Evolutionary conservation across 768 basidiomycete species (phyloP).

Genomic region (Leccinum olivaceopallidum): DNA sequence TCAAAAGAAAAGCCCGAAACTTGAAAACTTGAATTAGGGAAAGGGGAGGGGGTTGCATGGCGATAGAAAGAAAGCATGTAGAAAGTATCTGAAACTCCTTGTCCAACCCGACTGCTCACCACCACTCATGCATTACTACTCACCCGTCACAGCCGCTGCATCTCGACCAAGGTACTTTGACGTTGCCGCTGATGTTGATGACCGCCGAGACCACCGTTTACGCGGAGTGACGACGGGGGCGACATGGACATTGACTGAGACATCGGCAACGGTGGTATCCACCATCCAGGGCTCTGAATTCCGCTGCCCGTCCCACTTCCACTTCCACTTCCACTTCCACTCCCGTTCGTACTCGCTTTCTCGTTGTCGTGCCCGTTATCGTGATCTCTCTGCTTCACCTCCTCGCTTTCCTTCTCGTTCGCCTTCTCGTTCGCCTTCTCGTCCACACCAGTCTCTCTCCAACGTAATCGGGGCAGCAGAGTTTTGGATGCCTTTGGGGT

Average conservation of each 20-base stretch:
- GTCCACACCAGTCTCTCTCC: neutral
- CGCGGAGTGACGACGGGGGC: neutral
- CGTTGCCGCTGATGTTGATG: neutral
- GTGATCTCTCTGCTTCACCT: neutral
- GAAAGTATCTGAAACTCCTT: too few species aligned
- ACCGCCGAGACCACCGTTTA: neutral
- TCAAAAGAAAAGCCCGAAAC: too few species aligned
- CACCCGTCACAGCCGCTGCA: neutral
- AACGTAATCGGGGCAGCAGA: neutral
- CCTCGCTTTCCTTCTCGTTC: neutral
- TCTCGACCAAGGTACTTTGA: slow-evolving; percentile 9
- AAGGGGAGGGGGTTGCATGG: too few species aligned
- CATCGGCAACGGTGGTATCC: neutral
- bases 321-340: neutral
- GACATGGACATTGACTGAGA: neutral
- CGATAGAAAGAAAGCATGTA: too few species aligned
- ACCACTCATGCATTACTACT: slow-evolving; percentile 15
- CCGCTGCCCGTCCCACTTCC: neutral
- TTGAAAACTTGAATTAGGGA: too few species aligned
- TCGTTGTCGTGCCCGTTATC: neutral
- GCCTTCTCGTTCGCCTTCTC: neutral
- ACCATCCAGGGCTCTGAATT: neutral
- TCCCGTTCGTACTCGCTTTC: slow-evolving; percentile 5
- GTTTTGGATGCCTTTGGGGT: neutral
- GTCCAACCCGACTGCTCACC: too few species aligned